Evolutionary conservation across 208 protist genomes (phyloP), one percentile per base, ranked within the genome.

Genomic region (Crithidia mellificae): DNA sequence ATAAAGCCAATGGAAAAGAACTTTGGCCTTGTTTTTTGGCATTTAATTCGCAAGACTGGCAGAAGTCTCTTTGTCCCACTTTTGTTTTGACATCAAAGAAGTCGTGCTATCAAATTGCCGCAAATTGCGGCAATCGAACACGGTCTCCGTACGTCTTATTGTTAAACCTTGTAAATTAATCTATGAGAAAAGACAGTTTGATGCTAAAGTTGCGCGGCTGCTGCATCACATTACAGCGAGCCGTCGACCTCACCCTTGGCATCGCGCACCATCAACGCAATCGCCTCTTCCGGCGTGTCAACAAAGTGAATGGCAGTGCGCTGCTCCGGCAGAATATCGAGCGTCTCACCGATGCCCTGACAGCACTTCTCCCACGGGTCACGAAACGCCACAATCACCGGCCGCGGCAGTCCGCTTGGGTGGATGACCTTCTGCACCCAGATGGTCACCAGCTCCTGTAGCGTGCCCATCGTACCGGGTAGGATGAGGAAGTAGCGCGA

Each of bases 321-420:
- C 63, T 84, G 72, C 12, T 69, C 46, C 24, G 58, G 39, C 6
- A 74, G 57, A 6, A 93, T 47, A 30, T 68, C 29, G 9, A 93
- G 68, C 2, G 62, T 52, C 43, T 79, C 70, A 6, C 50, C 67
- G 17, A 91, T 67, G 39, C 68, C 76, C 41, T 74, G 50, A 41
- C 83, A 63, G 69, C 75, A 86, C 46, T 44, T 25, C 75, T 91
- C 82, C 85, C 84, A 93, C 15, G 87, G 84, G 32, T 93, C 81
- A 36, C 83, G 82, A 49, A 87, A 91, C 30, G 69, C 74, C 36
- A 93, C 68, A n/a, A 93, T 85, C 32, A 93, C 72, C 4, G 84
- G 84, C 2, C 19, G 43, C 1, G 67, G 64, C 15, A 50, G 34
- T 11, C 56, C 67, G 15, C 19, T 20, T 1, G 78, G 73, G 65